Conservation (phyloP, 805 yeast genomes). For the Tetrapisispora iriomotensis region DNA sequence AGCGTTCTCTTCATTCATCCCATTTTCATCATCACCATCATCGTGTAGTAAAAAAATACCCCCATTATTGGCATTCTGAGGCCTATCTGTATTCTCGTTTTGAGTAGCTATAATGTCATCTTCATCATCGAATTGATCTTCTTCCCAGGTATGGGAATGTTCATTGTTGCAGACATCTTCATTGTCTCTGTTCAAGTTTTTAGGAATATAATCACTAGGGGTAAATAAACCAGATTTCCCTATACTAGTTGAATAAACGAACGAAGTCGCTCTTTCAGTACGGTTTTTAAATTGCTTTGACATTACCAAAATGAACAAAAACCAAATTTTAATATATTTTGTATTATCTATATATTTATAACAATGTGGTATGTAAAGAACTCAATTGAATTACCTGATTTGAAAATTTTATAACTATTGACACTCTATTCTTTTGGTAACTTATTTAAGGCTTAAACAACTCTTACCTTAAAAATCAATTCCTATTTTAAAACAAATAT, state of each 20-base stretch:
- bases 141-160: background rate
- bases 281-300: conserved; percentile 23
- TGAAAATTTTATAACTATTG: too few species aligned
- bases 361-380: too few species aligned
- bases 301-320: conserved; percentile 5
- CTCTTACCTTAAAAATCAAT: too few species aligned
- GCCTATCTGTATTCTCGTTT: background rate
- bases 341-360: too few species aligned
- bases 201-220: conserved; percentile 24
- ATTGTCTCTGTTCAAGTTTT: background rate
- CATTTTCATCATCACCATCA: too few species aligned
- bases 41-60: too few species aligned
- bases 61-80: too few species aligned
- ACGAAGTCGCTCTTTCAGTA: conserved; percentile 24
- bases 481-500: too few species aligned
- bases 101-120: background rate
- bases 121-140: conserved; percentile 1
- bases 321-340: too few species aligned
- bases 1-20: background rate
- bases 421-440: too few species aligned
- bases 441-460: too few species aligned
- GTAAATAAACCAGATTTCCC: conserved; percentile 27
- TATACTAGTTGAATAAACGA: conserved; percentile 25
- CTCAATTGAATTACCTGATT: too few species aligned
- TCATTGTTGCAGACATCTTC: background rate